Conservation (phyloP, 1,139 yeast species). For the Debaryomycetaceae sp. region DNA sequence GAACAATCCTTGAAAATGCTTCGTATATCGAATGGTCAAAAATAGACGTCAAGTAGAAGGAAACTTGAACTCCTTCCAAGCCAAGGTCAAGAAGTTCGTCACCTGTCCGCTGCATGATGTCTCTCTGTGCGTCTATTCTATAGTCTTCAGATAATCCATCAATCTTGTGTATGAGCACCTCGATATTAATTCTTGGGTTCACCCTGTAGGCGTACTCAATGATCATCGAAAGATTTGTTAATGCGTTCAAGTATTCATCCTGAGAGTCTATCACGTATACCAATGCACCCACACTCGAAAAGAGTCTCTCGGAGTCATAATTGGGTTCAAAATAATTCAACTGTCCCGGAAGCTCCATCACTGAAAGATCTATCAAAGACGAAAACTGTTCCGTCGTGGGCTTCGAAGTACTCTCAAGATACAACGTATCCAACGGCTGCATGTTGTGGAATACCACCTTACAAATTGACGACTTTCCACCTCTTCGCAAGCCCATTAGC, state of each 20-base stretch:
- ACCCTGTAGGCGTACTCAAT: slow-evolving; percentile 85
- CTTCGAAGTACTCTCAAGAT: slow-evolving; percentile 83
- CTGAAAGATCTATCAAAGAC: slow-evolving; percentile 80
- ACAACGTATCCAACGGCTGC: slow-evolving; percentile 93
- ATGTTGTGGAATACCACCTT: slow-evolving; percentile 94
- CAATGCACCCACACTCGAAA: slow-evolving; percentile 84
- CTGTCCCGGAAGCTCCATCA: slow-evolving; percentile 97
- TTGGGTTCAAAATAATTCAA: slow-evolving; percentile 82
- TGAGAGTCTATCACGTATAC: slow-evolving; percentile 94
- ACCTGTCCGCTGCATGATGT: slow-evolving; percentile 92
- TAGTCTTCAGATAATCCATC: slow-evolving; percentile 95
- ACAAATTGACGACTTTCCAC: slow-evolving; percentile 88
- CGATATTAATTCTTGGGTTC: slow-evolving; percentile 83
- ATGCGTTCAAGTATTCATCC: slow-evolving; percentile 90
- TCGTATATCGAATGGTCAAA: slow-evolving; percentile 96
- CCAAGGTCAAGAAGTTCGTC: slow-evolving; percentile 90
- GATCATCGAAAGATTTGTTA: slow-evolving; percentile 83
- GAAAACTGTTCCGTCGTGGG: slow-evolving; percentile 79
- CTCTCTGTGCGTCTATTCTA: slow-evolving; percentile 90
- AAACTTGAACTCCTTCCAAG: slow-evolving; percentile 84
- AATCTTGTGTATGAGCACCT: slow-evolving; percentile 89
- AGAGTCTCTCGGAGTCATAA: slow-evolving; percentile 73
- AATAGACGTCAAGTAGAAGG: slow-evolving; percentile 87
- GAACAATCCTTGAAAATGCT: slow-evolving; percentile 90
- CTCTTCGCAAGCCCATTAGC: slow-evolving; percentile 78